A percentile compares a stretch with the other conserved stretches of the same genome.
Conservation (phyloP, 129 eudicot species). For the Lonicera japonica region DNA sequence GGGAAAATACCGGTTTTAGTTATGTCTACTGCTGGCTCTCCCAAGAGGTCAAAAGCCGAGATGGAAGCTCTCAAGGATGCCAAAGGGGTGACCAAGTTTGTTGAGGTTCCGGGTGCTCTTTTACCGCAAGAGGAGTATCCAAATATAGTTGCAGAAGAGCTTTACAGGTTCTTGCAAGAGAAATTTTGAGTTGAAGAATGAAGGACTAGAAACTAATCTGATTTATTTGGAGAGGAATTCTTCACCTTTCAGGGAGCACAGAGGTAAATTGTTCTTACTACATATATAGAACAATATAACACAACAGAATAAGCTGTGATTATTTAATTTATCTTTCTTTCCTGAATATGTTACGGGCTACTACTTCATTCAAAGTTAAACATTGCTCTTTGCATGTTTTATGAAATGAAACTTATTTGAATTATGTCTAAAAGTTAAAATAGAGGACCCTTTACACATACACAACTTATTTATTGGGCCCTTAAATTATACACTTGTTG, state of each 20-base stretch:
- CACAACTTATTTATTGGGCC: no score
- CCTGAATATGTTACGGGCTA: no score
- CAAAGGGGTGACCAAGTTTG: conserved; percentile 79
- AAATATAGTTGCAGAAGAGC: conserved; percentile 58
- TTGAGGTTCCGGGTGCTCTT: conserved; percentile 89
- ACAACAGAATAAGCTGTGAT: not conserved
- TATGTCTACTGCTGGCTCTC: conserved; percentile 64
- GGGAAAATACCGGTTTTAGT: conserved; percentile 62
- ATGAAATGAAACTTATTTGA: no score
- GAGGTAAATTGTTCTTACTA: conserved; percentile 13
- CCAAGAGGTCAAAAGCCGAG: conserved; percentile 94
- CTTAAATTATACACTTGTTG: no score
- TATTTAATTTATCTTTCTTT: no score
- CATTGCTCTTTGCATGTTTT: no score
- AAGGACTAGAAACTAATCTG: conserved; percentile 4
- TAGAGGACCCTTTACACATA: no score
- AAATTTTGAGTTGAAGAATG: conserved; percentile 16
- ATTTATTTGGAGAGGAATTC: not conserved
- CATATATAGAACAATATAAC: not conserved
- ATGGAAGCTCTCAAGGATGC: conserved; percentile 90
- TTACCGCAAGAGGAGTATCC: conserved; percentile 97
- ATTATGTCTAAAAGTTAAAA: no score
- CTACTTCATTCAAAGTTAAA: no score
- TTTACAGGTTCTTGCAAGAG: conserved; percentile 66
- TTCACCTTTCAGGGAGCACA: conserved; percentile 3